A percentile compares a stretch with the other conserved stretches of the same genome.
These are phyloP conservation scores for Arachnomyces sp. DNA, from an alignment of 2,329 filamentous ascomycete genomes.

Conservation along the genomic window DNA sequence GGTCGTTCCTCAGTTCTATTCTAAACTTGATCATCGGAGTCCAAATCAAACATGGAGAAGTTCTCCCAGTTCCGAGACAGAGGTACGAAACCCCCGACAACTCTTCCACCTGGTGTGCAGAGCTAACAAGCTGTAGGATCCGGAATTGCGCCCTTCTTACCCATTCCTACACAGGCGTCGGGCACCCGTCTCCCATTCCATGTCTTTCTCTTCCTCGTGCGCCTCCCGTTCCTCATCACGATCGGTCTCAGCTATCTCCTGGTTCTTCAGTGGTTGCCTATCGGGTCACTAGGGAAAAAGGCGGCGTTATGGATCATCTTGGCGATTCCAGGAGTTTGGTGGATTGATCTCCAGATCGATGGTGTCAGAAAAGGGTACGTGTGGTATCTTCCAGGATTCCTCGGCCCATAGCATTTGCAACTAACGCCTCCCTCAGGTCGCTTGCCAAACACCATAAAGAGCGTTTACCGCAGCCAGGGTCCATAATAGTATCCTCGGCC, in stretches of 20 bases:
- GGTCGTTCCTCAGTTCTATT: too few relatives aligned
- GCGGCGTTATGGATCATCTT: slow-evolving; percentile 80
- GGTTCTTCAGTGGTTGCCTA: slow-evolving; percentile 73
- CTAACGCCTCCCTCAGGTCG: slow-evolving; percentile 37
- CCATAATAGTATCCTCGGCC: slow-evolving; percentile 81
- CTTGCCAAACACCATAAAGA: slow-evolving; percentile 65
- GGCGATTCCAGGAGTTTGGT: slow-evolving; percentile 88
- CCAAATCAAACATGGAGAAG: slow-evolving; percentile 65
- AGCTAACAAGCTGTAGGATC: slow-evolving; percentile 56
- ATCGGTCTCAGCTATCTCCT: slow-evolving; percentile 66
- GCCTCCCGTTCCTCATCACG: slow-evolving; percentile 68
- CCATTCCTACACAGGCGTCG: slow-evolving; percentile 60
- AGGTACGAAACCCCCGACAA: slow-evolving; percentile 46
- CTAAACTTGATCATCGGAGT: too few relatives aligned
- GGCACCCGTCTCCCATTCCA: slow-evolving; percentile 58
- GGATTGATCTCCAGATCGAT: slow-evolving; percentile 97
- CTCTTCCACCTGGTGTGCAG: slow-evolving; percentile 6
- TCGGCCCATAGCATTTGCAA: not conserved
- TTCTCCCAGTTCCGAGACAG: slow-evolving; percentile 88
- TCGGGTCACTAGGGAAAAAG: slow-evolving; percentile 65
- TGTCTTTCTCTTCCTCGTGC: slow-evolving; percentile 67
- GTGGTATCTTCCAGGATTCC: not conserved
- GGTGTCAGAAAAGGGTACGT: slow-evolving; percentile 80
- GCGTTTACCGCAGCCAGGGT: slow-evolving; percentile 69
- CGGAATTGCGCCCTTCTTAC: slow-evolving; percentile 92